phyloP scores from a whole-genome alignment of 768 basidiomycete genomes.

The Lyophyllum semitale region DNA sequence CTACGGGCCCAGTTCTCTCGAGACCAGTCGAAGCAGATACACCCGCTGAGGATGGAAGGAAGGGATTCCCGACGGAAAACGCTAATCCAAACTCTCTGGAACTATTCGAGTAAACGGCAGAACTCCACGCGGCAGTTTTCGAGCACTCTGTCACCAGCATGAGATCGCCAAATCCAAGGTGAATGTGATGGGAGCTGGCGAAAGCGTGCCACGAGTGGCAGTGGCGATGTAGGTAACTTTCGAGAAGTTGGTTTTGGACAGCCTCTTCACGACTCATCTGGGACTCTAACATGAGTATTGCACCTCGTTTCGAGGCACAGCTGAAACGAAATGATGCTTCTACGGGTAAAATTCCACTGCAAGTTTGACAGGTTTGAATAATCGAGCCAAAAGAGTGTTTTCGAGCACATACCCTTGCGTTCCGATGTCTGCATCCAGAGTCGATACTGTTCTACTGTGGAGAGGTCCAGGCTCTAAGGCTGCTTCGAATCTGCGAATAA shows the following conservation, averaged over 20 bases:
- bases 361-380: neutral
- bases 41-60: neutral
- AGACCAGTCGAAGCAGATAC: neutral
- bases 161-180: constrained; percentile 15
- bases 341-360: constrained; percentile 1
- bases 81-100: constrained; percentile 10
- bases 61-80: constrained; percentile 8
- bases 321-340: constrained; percentile 13
- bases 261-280: constrained; percentile 13
- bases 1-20: constrained; percentile 8
- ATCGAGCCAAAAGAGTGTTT: neutral
- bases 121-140: constrained; percentile 18
- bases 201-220: constrained; percentile 17
- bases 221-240: constrained; percentile 8
- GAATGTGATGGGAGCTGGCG: neutral
- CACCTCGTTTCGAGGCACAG: constrained; percentile 14
- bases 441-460: constrained; percentile 7
- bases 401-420: neutral
- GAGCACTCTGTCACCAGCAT: constrained; percentile 19
- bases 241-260: constrained; percentile 2
- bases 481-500: constrained; percentile 5
- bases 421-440: constrained; percentile 3
- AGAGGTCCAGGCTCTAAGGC: constrained; percentile 13
- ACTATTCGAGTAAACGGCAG: constrained; percentile 17
- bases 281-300: constrained; percentile 15